Percentiles rank a stretch among this genome's conserved stretches.
Conservation (phyloP, 371 early-diverging fungal genomes). For the Mucor mucedo region DNA sequence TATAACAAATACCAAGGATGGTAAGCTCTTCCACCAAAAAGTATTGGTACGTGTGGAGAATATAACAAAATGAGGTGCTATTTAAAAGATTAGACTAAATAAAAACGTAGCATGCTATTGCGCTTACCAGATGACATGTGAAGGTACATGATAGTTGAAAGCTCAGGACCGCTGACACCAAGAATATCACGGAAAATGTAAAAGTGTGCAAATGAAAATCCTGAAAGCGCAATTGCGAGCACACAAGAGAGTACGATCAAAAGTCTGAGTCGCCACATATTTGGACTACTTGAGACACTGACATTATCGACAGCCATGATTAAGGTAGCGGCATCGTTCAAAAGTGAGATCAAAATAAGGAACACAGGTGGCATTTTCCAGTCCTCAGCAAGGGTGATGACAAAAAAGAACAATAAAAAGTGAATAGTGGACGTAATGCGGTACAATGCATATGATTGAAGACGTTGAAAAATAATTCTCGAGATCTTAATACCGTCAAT, state of each 20-base stretch:
- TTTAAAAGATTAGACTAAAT: slow-evolving; percentile 40
- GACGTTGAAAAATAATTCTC: slow-evolving; percentile 90
- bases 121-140: slow-evolving; percentile 81
- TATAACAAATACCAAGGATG: slow-evolving; percentile 76
- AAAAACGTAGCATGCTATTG: slow-evolving; percentile 8
- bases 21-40: slow-evolving; percentile 88
- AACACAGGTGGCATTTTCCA: slow-evolving; percentile 85
- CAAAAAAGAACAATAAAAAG: slow-evolving; percentile 91
- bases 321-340: slow-evolving; percentile 91
- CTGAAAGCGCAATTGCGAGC: slow-evolving; percentile 73
- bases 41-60: slow-evolving; percentile 90
- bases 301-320: slow-evolving; percentile 94
- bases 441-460: slow-evolving; percentile 90
- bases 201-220: slow-evolving; percentile 83
- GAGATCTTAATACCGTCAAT: slow-evolving; percentile 85
- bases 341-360: slow-evolving; percentile 84
- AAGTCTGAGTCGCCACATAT: slow-evolving; percentile 90
- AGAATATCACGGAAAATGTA: slow-evolving; percentile 73
- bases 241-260: slow-evolving; percentile 80
- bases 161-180: slow-evolving; percentile 41
- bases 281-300: slow-evolving; percentile 77
- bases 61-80: slow-evolving; percentile 94
- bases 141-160: slow-evolving; percentile 88
- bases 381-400: slow-evolving; percentile 78
- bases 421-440: slow-evolving; percentile 93